Conservation (phyloP, 2,329 filamentous ascomycete genomes). For the Alternaria alternata region DNA sequence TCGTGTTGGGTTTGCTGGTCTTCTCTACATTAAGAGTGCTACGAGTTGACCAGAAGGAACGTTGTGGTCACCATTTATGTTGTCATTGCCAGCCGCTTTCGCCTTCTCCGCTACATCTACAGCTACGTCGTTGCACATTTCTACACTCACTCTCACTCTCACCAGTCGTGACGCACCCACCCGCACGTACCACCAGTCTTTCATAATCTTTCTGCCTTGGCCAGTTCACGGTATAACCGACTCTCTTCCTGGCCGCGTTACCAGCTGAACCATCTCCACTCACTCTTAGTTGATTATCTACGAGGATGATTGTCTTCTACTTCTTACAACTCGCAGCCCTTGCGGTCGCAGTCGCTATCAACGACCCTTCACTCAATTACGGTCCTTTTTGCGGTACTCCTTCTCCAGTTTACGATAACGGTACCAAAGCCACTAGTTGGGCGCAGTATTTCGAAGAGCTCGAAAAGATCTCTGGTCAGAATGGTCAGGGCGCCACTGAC, state of each 20-base stretch:
- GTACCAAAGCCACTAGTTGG: not conserved
- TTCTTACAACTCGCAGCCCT: not conserved
- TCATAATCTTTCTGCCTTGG: not conserved
- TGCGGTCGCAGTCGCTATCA: not conserved
- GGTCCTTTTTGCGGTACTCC: not conserved
- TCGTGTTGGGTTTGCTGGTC: too few species aligned
- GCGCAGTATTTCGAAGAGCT: not conserved
- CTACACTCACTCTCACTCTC: not conserved
- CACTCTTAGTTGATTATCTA: not conserved
- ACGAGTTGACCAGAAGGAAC: not conserved
- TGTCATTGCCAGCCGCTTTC: not conserved
- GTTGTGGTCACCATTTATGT: not conserved
- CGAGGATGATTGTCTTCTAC: not conserved
- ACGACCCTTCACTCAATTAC: not conserved
- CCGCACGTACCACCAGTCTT: not conserved
- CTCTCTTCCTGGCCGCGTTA: not conserved
- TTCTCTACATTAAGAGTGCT: too few species aligned
- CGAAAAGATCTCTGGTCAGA: not conserved
- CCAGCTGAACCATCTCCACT: not conserved
- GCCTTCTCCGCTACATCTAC: not conserved
- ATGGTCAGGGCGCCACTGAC: not conserved
- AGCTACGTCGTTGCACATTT: not conserved
- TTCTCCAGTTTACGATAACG: not conserved
- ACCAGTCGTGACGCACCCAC: not conserved
- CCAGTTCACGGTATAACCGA: not conserved